Evolutionary conservation across 2,329 filamentous ascomycete species (phyloP), one percentile per base, ranked within the genome.

Genomic region (Talaromyces sp.): DNA sequence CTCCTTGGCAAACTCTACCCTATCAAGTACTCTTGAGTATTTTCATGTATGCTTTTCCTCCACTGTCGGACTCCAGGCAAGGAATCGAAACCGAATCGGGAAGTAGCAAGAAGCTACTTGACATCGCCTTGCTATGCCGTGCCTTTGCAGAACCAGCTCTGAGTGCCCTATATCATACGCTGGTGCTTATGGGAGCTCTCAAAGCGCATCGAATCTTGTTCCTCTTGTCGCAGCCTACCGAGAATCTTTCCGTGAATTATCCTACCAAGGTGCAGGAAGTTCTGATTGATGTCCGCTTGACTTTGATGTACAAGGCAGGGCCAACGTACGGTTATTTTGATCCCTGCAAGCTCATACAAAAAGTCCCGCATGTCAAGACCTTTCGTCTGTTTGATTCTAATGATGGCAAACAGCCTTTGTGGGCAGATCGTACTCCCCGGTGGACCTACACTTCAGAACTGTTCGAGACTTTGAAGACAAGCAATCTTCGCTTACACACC

Each of bases 61-160:
- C 87, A 3, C 78, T 90, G 17, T 81, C 83, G 17, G 70, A 82
- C 70, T 71, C 75, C 58, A 70, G 68, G n/a, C 67, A 67, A 15
- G 67, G 64, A 5, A 67, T 58, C 13, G 71, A 73, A 38, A 68
- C 70, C 17, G 67, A 68, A 40, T 74, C 76, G 1, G 72, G 71
- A 10, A 63, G 43, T 40, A n/a, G 56, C 34, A 72, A 73, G 66
- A 92, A 89, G 89, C 84, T 96, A 6, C 76, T 90, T 10, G 80
- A 82, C n/a, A 79, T 85, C 53, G 87, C 90, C 40, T 81, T 83
- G 1, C 79, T 87, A 17, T 93, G 89, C 70, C 85, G 82, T 60
- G 76, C 82, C 2, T 92, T 93, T 65, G 79, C 85, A 0, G 91
- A 93, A 70, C 89, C 92, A 5, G 91, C 91, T 1, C 77, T 95